These are phyloP conservation scores for Podospora anserina DNA, from an alignment of 495 filamentous ascomycete genomes.

Conservation along the genomic window DNA sequence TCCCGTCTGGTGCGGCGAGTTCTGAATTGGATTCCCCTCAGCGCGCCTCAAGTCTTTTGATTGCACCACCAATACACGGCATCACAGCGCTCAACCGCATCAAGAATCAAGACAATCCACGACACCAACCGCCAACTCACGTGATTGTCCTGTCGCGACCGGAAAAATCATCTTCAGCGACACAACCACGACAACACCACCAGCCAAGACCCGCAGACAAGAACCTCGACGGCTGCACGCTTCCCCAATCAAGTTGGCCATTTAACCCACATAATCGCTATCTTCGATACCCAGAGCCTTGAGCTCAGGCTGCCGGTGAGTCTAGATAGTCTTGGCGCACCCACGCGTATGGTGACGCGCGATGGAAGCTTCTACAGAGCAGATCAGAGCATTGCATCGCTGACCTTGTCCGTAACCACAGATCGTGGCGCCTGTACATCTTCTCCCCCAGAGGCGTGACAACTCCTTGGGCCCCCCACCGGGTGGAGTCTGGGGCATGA, in stretches of 20 bases:
- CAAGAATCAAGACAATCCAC: slow-evolving; percentile 25
- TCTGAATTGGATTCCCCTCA: not conserved
- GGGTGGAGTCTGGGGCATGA: slow-evolving; percentile 56
- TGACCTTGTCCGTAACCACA: slow-evolving; percentile 12
- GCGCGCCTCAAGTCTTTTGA: not conserved
- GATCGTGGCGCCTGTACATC: slow-evolving; percentile 53
- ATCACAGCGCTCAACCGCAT: slow-evolving; percentile 2
- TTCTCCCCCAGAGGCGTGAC: slow-evolving; percentile 43
- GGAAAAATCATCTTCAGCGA: slow-evolving; percentile 26
- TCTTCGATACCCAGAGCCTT: slow-evolving; percentile 18
- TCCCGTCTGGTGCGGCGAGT: not conserved
- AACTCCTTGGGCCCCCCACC: slow-evolving; percentile 55
- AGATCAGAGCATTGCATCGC: not conserved
- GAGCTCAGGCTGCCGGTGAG: slow-evolving; percentile 30
- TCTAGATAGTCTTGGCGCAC: slow-evolving; percentile 12
- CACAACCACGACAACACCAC: not conserved
- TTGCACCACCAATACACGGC: not conserved
- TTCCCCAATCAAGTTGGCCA: slow-evolving; percentile 1
- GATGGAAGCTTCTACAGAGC: not conserved
- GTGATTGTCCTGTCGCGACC: slow-evolving; percentile 38
- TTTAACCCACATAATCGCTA: slow-evolving; percentile 3
- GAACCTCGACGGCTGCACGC: slow-evolving; percentile 14
- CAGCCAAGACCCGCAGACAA: not conserved
- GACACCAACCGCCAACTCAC: slow-evolving; percentile 33
- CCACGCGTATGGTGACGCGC: not conserved